Conservation (phyloP, 2,329 filamentous ascomycete genomes). For the Aspergillus phoenicis region DNA sequence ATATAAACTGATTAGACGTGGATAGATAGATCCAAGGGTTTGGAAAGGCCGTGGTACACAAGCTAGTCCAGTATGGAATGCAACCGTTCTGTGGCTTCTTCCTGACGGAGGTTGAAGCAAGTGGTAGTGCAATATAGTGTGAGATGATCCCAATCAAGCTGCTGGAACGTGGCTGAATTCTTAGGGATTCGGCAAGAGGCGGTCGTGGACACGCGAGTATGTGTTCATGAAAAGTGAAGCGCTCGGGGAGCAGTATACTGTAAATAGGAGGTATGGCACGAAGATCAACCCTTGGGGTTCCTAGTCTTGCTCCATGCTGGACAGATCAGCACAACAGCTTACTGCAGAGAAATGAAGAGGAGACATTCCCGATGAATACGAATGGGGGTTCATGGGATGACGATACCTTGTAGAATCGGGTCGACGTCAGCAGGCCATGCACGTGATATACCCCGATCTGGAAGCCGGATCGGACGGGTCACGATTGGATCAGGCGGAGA, state of each 20-base stretch:
- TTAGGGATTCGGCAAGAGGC: not conserved
- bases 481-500: not conserved
- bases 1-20: not conserved
- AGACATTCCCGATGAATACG: not conserved
- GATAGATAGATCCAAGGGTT: not conserved
- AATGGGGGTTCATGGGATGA: not conserved
- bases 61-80: not conserved
- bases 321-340: not conserved
- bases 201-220: not conserved
- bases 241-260: not conserved
- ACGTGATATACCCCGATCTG: constrained; percentile 9
- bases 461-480: not conserved
- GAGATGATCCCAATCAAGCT: not conserved
- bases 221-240: not conserved
- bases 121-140: not conserved
- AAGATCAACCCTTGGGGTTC: not conserved
- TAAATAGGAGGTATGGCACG: not conserved
- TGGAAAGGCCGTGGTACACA: not conserved
- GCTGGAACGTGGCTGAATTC: not conserved
- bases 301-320: not conserved
- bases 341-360: not conserved
- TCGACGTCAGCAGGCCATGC: constrained; percentile 18
- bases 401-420: constrained; percentile 3
- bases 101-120: not conserved
- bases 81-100: not conserved